Evolutionary conservation across 345 rosid genomes (phyloP), one percentile per base, ranked within the genome.

Genomic region (Eucalyptus guilfoylei): DNA sequence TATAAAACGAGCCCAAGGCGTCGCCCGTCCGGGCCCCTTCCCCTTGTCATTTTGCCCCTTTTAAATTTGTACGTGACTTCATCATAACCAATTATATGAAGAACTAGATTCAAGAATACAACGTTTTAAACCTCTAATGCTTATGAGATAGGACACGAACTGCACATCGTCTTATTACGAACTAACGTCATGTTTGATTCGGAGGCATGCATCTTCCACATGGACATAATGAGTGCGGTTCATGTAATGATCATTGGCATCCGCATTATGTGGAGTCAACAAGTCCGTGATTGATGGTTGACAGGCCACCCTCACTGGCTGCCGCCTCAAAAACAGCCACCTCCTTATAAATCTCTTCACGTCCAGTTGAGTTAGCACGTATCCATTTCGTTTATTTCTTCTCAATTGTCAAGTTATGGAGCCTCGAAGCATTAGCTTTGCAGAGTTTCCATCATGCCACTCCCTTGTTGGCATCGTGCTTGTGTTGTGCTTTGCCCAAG

Each of bases 121-220:
- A 34, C 80, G 1, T 34, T 69, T 34, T 69, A 17, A 69, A 69
- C 44, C 17, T 17, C 14, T 34, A 9, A 69, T 34, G 26, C 44
- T 34, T 69, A 32, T 8, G 24, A 32, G 80, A 69, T 32, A 15
- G 24, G 80, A 67, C 80, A 15, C 23, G 80, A 16, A 69, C 3
- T 67, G 8, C 7, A 37, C 1, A 3, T 4, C 44, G 2, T 32
- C 26, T 2, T 9, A 13, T 40, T 17, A 34, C 13, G 4, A 3
- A 72, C 26, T 17, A 72, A 72, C 4, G 4, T 72, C 81, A 17
- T 19, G 45, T 34, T 72, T 72, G 44, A 4, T 72, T 72, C 45
- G 2, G 3, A 17, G 81, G 81, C 4, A 19, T 72, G 81, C 45
- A 7, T 10, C 13, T 69, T 69, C 44, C 24, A 7, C 44, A 5